Evolutionary conservation across 2,329 filamentous ascomycete genomes (phyloP).

Genomic region (Ustilaginoidea virens): DNA sequence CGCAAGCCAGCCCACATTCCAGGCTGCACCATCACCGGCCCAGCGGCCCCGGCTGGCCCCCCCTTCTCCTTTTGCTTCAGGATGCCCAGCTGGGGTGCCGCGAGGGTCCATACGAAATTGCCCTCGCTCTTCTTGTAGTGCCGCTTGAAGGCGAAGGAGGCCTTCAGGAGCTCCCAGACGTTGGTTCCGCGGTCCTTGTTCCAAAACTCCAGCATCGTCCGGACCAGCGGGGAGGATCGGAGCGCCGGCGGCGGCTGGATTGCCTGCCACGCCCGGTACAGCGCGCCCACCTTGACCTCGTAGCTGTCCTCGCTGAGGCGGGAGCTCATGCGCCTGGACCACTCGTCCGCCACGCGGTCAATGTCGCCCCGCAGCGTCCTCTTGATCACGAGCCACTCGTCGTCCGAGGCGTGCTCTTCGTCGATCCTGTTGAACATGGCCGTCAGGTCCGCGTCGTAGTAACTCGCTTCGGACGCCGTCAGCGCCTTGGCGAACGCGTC

Average conservation of each 20-base stretch:
- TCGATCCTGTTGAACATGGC: slow-evolving; percentile 18
- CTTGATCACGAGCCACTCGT: slow-evolving; percentile 17
- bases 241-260: slow-evolving; percentile 21
- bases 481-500: slow-evolving; percentile 14
- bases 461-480: not conserved
- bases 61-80: slow-evolving; percentile 32
- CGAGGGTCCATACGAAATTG: slow-evolving; percentile 30
- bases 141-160: slow-evolving; percentile 28
- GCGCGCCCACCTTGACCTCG: slow-evolving; percentile 14
- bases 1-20: slow-evolving; percentile 19
- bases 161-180: slow-evolving; percentile 34
- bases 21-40: slow-evolving; percentile 18
- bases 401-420: slow-evolving; percentile 10
- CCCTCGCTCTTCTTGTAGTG: slow-evolving; percentile 9
- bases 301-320: slow-evolving; percentile 7
- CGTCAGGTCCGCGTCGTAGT: slow-evolving; percentile 7
- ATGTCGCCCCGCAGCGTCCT: slow-evolving; percentile 19
- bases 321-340: too few species aligned
- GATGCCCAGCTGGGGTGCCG: slow-evolving; percentile 29
- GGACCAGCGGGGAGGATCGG: slow-evolving; percentile 11
- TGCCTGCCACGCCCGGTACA: slow-evolving; percentile 25
- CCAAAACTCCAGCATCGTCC: slow-evolving; percentile 13
- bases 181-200: slow-evolving; percentile 13
- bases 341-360: slow-evolving; percentile 7
- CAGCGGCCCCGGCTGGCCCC: too few species aligned